Evolutionary conservation across 2,329 filamentous ascomycete genomes (phyloP), one percentile per base, ranked within the genome.

Genomic region (Penicillium hordei): DNA sequence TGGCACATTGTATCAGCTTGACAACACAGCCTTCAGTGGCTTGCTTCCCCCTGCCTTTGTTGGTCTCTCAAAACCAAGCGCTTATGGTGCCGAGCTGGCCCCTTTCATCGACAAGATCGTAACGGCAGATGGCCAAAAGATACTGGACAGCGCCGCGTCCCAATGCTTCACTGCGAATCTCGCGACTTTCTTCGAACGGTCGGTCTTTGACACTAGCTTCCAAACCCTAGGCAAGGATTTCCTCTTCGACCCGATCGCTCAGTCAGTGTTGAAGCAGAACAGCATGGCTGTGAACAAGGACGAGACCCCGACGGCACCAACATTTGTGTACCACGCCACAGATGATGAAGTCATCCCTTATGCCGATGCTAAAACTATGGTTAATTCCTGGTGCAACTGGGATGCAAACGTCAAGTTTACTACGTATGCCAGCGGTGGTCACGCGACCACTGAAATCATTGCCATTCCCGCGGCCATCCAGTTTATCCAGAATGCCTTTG

Each of bases 301-400:
- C 1, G 66, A 70, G 50, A 68, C 64, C 0, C 68, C 68, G 5
- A 65, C 64, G 0, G 68, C 63, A 1, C 68, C 67, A 4, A 60
- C 69, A 4, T 66, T 69, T 38, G 56, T 69, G 5, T 71, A 71
- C 38, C 68, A 71, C 43, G 66, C 63, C 12, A 55, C 61, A 5
- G 40, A 64, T 3, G 68, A 71, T 33, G 67, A 69, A 29, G 46
- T 70, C 31, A 70, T 71, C 25, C 65, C 66, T 1, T 69, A 68
- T 25, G 21, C 48, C 2, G 55, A 68, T 12, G 64, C 65, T 2
- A 52, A 58, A 6, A 40, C 55, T 3, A 33, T 68, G 60, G 65
- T 61, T 9, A 42, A 67, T n/a, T 53, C 64, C 7, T 69, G 67
- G 67, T 69, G 67, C 15, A 31, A 44, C 3, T 55, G 61, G 33